Evolutionary conservation across 2,329 filamentous ascomycete species (phyloP), one percentile per base, ranked within the genome.

Genomic region (Ceratocystis cubensis): DNA sequence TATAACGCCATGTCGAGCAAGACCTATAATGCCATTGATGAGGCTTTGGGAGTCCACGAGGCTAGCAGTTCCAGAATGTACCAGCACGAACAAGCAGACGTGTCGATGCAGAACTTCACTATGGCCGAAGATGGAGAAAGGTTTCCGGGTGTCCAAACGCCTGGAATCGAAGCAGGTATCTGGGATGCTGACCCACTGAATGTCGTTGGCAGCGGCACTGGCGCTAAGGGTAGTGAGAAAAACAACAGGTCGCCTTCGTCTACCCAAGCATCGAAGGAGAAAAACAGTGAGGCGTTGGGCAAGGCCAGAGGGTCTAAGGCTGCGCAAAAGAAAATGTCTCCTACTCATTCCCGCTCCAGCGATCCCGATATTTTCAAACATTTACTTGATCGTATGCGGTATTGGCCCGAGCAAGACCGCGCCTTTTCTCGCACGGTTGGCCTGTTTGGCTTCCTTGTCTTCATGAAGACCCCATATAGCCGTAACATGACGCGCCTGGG

Each of bases 371-470:
- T 57, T 20, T 66, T 63, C 48, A 65, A 65, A 25, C 33, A 45
- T 37, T 20, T 68, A 1, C 25, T 68, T 17, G 48, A 63, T 15
- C 37, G 61, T 15, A 46, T 68, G 50, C 28, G 59, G 10, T 22
- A 46, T 13, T 68, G 66, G 66, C 66, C 66, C 15, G 45, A 66
- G 15, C 66, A 66, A 46, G 63, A 65, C 41, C 66, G 64, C 5
- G 66, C 44, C 15, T 66, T 68, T 41, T 68, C 64, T 10, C 66
- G 66, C 41, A 66, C 66, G 5, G n/a, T 68, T 22, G 66, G 66
- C 7, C 41, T 68, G 30, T 64, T 66, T 53, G 66, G 63, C 25
- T 65, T 68, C 33, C 61, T 68, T 5, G 41, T 63, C 4, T 64
- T 65, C 50, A 44, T 68, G 57, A 63, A 65, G 37, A 66, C 59